phyloP scores from a whole-genome alignment of 805 yeast species.

The Candida maris region DNA sequence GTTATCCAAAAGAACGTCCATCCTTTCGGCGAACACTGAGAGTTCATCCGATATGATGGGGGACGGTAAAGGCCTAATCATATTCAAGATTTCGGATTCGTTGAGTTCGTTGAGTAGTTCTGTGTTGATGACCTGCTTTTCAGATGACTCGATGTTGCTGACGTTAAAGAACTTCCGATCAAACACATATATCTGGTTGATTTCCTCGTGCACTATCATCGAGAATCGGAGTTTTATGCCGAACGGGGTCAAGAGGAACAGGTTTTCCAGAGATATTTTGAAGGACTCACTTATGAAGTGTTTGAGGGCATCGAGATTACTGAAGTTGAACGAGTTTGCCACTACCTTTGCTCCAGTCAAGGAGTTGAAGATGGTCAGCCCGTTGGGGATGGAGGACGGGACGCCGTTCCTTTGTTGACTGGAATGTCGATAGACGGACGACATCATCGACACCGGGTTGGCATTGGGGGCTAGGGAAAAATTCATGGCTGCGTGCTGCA shows the following conservation, averaged over 20 bases:
- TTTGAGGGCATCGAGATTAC: constrained; percentile 40
- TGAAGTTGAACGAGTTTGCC: constrained; percentile 38
- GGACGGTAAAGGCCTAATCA: constrained; percentile 34
- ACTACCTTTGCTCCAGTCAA: constrained; percentile 39
- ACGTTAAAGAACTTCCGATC: constrained; percentile 55
- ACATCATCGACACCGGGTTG: constrained; percentile 27
- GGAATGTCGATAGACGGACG: constrained; percentile 22
- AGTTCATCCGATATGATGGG: constrained; percentile 27
- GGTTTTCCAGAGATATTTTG: constrained; percentile 37
- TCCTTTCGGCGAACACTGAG: constrained; percentile 17
- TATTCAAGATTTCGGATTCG: constrained; percentile 23
- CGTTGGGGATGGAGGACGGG: constrained; percentile 16
- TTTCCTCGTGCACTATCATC: constrained; percentile 44
- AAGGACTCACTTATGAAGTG: constrained; percentile 39
- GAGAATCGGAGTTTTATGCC: constrained; percentile 58
- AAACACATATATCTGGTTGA: constrained; percentile 55
- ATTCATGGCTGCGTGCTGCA: too few species aligned
- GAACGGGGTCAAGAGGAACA: constrained; percentile 58
- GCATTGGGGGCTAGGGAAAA: constrained; percentile 17
- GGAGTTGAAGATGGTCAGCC: constrained; percentile 36
- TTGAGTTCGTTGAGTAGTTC: constrained; percentile 25
- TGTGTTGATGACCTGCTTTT: constrained; percentile 11
- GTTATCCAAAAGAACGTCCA: constrained; percentile 12
- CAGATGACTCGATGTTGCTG: constrained; percentile 19
- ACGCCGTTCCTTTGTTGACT: constrained; percentile 7